Conservation (phyloP, 805 yeast genomes). For the Metschnikowia orientalis region DNA sequence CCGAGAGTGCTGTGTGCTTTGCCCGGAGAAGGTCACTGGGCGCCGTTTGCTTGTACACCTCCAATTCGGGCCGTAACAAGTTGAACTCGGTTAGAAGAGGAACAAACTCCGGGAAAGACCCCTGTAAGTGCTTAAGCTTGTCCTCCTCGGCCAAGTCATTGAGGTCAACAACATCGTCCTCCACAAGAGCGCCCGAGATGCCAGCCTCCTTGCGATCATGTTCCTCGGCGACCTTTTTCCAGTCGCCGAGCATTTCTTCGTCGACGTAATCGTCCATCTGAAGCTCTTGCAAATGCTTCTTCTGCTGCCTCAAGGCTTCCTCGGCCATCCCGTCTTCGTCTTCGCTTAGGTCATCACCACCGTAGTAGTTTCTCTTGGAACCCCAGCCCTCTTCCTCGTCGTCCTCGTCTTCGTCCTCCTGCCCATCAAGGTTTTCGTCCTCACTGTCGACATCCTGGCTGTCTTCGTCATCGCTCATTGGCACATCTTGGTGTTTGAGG, state of each 20-base stretch:
- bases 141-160: constrained; percentile 46
- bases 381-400: constrained; percentile 44
- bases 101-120: constrained; percentile 76
- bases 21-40: constrained; percentile 35
- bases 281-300: constrained; percentile 64
- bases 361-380: constrained; percentile 47
- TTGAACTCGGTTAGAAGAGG: constrained; percentile 67
- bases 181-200: constrained; percentile 10
- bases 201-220: constrained; percentile 32
- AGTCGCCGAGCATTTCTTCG: constrained; percentile 74
- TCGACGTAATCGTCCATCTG: constrained; percentile 59
- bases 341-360: constrained; percentile 56
- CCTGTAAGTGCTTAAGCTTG: constrained; percentile 49
- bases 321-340: constrained; percentile 82
- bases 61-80: constrained; percentile 39
- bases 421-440: constrained; percentile 38
- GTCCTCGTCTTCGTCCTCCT: constrained; percentile 43
- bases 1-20: constrained; percentile 65
- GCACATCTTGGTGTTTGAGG: constrained; percentile 18
- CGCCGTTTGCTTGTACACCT: constrained; percentile 26
- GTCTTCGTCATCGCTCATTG: constrained; percentile 20
- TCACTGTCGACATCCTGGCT: constrained; percentile 43
- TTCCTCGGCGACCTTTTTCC: constrained; percentile 57
- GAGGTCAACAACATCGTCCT: constrained; percentile 16
- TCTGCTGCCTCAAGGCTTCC: constrained; percentile 86